Base-by-base conservation (phyloP, 768 basidiomycete species). In the Galerina marginata region DNA sequence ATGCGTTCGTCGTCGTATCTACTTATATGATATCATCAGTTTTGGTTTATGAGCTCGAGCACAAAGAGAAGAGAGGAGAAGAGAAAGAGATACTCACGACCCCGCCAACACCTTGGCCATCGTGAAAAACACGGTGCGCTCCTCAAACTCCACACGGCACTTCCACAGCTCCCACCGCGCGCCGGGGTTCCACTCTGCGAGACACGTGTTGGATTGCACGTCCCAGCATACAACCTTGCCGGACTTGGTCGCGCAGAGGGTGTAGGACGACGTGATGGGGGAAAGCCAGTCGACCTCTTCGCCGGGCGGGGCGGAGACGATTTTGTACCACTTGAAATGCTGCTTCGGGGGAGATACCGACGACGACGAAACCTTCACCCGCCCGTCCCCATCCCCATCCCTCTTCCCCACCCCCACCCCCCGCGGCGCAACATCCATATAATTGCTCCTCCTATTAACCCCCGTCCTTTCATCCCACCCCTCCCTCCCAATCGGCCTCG, bases 141-240 rank as follows among this genome's bases (percentile, higher is more conserved):
- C 82, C 42, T 90, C 88, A 67, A 90, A 91, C 67, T 90, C 90
- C 15, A 91, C 89, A 9, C 89, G 75, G 64, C 90, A 91, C 66
- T 91, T 91, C 90, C 89, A 91, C 5, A 91, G 67, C 65, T 90
- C 88, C 89, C 89, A 91, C 15, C 78, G 67, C 20, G 79, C 77
- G 1, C 79, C 80, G 1, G 88, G 88, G 52, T 85, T 83, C 89
- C 90, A 91, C 59, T 90, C 86, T 0, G 87, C 88, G 3, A 90
- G 77, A 60, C 84, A 85, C 14, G 71, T 68, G 51, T 90, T 86
- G 3, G 79, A 78, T 53, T 84, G 83, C 12, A 91, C 84, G 59
- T 91, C 88, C 90, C 90, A 91, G 64, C 89, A 91, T 14, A 91
- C 85, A 16, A 91, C 87, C 65, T 87, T 87, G 4, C 90, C 89